Evolutionary conservation across 345 rosid species (phyloP).

Genomic region (Lepidium aucheri): DNA sequence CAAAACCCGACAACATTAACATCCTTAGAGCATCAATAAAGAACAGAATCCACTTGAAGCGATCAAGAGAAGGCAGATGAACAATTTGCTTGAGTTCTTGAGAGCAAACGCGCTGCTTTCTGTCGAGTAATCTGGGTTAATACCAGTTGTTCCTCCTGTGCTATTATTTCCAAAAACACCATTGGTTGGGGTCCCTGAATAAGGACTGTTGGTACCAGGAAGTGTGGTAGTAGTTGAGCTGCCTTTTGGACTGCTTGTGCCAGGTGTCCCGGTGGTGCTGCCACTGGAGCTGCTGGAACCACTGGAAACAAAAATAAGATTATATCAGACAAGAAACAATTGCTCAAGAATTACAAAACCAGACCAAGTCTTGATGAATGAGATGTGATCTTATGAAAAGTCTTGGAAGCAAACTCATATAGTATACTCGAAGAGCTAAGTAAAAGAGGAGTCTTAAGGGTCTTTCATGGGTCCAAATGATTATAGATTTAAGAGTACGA

Average conservation of each 20-base stretch:
- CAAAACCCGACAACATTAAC: slow-evolving; percentile 1
- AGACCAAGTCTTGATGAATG: background rate
- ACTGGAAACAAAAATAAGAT: background rate
- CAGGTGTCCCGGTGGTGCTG: slow-evolving; percentile 20
- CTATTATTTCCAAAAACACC: slow-evolving; percentile 24
- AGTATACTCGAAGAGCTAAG: background rate
- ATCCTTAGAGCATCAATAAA: slow-evolving; percentile 17
- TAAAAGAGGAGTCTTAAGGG: background rate
- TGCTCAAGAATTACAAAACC: background rate
- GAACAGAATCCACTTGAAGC: slow-evolving; percentile 11
- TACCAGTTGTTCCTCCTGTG: slow-evolving; percentile 15
- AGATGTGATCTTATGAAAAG: background rate
- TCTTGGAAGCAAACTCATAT: background rate
- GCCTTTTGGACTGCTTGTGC: slow-evolving; percentile 24
- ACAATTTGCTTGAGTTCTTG: slow-evolving; percentile 15
- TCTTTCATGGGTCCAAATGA: slow-evolving; percentile 3
- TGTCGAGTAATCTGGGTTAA: slow-evolving; percentile 27
- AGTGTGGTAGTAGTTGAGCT: slow-evolving; percentile 26
- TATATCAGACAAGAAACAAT: background rate
- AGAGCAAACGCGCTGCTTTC: slow-evolving; percentile 13
- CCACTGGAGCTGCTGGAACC: slow-evolving; percentile 14
- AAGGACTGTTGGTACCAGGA: slow-evolving; percentile 29
- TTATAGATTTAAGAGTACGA: background rate
- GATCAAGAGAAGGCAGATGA: slow-evolving; percentile 13
- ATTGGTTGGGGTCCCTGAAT: slow-evolving; percentile 19